phyloP scores from a whole-genome alignment of 2,329 filamentous ascomycete genomes.

The Paradendryphiella salina region DNA sequence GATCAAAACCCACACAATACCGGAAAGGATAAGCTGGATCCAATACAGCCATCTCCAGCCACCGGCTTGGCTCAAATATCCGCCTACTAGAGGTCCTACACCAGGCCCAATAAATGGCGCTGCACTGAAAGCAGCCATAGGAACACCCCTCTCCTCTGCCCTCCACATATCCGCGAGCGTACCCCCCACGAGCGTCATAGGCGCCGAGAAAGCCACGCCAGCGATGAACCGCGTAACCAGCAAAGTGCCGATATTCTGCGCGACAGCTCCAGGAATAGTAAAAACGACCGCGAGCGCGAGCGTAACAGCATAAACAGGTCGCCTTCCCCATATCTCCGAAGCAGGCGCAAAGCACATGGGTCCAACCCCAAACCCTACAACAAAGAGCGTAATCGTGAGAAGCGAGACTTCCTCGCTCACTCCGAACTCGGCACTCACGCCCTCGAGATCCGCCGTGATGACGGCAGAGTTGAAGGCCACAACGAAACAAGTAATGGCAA shows the following conservation, averaged over 20 bases:
- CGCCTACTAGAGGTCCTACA: slow-evolving; percentile 67
- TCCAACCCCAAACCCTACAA: slow-evolving; percentile 78
- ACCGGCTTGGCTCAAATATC: slow-evolving; percentile 67
- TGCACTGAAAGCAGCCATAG: slow-evolving; percentile 83
- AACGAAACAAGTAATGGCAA: slow-evolving; percentile 61
- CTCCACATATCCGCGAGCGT: slow-evolving; percentile 83
- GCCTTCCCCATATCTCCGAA: slow-evolving; percentile 73
- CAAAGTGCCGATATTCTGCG: slow-evolving; percentile 75
- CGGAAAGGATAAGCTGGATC: slow-evolving; percentile 78
- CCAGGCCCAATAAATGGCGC: slow-evolving; percentile 83
- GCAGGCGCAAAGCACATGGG: slow-evolving; percentile 80
- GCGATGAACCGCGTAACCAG: slow-evolving; percentile 77
- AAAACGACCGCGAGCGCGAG: slow-evolving; percentile 74
- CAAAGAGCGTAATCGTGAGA: slow-evolving; percentile 74
- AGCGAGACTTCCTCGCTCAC: slow-evolving; percentile 74
- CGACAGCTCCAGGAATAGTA: slow-evolving; percentile 76
- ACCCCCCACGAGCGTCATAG: slow-evolving; percentile 83
- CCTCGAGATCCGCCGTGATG: slow-evolving; percentile 74
- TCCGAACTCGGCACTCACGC: slow-evolving; percentile 65
- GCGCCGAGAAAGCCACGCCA: slow-evolving; percentile 81
- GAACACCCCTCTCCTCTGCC: slow-evolving; percentile 80
- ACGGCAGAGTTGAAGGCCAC: slow-evolving; percentile 65
- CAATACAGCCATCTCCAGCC: slow-evolving; percentile 88
- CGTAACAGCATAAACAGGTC: slow-evolving; percentile 70
- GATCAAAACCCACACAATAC: slow-evolving; percentile 71